These are phyloP conservation scores for Alloteropsis angusta DNA, from an alignment of 202 grass and related monocot genomes.

Conservation along the genomic window DNA sequence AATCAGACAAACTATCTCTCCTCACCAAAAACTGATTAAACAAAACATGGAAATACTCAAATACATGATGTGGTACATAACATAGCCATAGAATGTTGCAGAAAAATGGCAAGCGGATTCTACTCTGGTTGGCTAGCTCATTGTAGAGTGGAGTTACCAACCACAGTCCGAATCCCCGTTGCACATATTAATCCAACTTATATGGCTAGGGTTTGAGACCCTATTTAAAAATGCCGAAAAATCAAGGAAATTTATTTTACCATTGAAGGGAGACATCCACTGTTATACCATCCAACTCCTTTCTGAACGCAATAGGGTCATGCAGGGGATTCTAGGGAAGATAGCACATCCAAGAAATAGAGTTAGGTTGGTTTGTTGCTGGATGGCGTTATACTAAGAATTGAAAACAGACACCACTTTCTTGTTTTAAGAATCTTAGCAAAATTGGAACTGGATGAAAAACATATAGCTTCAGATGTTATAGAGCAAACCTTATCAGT, in stretches of 20 bases:
- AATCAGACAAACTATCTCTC: not conserved
- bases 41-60: not conserved
- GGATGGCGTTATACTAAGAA: not conserved
- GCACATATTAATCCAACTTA: too few species aligned
- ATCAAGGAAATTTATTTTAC: conserved; percentile 35
- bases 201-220: too few species aligned
- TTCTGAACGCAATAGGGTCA: conserved; percentile 73
- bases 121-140: too few species aligned
- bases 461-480: conserved; percentile 11
- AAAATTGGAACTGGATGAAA: conserved; percentile 4
- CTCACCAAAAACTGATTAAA: not conserved
- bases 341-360: conserved; percentile 23
- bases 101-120: too few species aligned
- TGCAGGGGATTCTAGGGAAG: conserved; percentile 62
- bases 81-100: not conserved
- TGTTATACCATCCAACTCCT: conserved; percentile 65
- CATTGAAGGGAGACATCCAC: conserved; percentile 95
- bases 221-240: not conserved
- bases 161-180: too few species aligned
- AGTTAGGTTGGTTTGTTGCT: conserved; percentile 23
- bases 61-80: not conserved
- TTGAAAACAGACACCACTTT: not conserved
- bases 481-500: conserved; percentile 68
- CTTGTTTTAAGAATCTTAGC: not conserved
- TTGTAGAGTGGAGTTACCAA: too few species aligned